Conservation (phyloP, 1,284 basidiomycete genomes). For the Pseudozyma sp. region DNA sequence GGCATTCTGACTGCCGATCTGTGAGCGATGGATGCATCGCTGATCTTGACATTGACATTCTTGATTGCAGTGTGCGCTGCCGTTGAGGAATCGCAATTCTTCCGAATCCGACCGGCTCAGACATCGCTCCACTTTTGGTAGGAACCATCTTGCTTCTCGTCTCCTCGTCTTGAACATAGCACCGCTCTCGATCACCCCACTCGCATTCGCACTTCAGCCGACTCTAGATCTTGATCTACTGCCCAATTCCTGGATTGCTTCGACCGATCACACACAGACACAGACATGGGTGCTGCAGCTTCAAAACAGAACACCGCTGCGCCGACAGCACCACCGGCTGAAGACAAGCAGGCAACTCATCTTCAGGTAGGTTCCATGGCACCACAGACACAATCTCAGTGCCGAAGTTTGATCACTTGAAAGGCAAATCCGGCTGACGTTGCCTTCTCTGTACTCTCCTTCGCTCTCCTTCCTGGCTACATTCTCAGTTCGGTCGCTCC, state of each 20-base stretch:
- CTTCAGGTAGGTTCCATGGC: constrained; percentile 31
- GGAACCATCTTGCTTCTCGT: constrained; percentile 6
- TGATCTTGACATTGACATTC: not conserved
- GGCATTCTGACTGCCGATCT: not conserved
- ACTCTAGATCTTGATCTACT: too few species aligned
- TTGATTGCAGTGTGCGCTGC: not conserved
- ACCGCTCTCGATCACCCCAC: too few species aligned
- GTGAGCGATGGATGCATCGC: not conserved
- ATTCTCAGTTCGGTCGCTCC: constrained; percentile 50
- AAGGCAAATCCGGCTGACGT: not conserved
- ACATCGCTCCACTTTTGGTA: constrained; percentile 11
- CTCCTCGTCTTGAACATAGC: not conserved
- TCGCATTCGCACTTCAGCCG: too few species aligned
- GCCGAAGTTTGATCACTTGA: too few species aligned
- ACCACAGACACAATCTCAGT: too few species aligned
- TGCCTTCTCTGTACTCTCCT: not conserved
- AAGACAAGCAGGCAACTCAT: constrained; percentile 47
- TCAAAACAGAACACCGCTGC: constrained; percentile 46
- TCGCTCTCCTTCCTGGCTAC: too few species aligned
- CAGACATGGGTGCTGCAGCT: constrained; percentile 48
- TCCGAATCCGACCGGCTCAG: constrained; percentile 38
- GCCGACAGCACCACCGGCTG: constrained; percentile 34
- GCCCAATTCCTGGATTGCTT: not conserved
- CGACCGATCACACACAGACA: not conserved
- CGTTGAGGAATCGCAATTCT: constrained; percentile 13